These are phyloP conservation scores for Mallotus nudiflorus DNA, from an alignment of 345 rosid species.

Conservation along the genomic window DNA sequence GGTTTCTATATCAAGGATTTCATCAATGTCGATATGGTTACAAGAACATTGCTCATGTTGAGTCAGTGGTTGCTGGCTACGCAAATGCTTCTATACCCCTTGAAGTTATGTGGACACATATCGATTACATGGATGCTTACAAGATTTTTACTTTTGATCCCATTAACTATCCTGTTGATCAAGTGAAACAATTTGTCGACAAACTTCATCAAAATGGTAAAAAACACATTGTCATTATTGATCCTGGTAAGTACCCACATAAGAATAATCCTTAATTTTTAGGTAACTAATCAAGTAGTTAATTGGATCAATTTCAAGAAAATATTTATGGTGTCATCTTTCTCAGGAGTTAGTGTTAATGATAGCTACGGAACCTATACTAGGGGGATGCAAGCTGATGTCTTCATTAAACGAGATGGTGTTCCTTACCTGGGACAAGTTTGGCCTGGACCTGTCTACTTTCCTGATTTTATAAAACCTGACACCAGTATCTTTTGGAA, in stretches of 20 bases:
- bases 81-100: slow-evolving; percentile 68
- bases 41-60: slow-evolving; percentile 53
- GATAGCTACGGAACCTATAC: slow-evolving; percentile 43
- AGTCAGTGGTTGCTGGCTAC: slow-evolving; percentile 63
- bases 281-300: too few species aligned
- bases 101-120: slow-evolving; percentile 82
- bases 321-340: neutral
- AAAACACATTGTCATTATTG: slow-evolving; percentile 56
- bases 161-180: slow-evolving; percentile 15
- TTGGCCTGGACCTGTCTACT: slow-evolving; percentile 72
- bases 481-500: slow-evolving; percentile 49
- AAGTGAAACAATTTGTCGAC: slow-evolving; percentile 40
- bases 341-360: slow-evolving; percentile 53
- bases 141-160: slow-evolving; percentile 79
- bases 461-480: slow-evolving; percentile 68
- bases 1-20: slow-evolving; percentile 43
- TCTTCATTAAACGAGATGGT: slow-evolving; percentile 54
- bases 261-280: too few species aligned
- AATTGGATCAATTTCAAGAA: too few species aligned
- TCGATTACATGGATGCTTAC: slow-evolving; percentile 71
- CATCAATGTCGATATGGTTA: slow-evolving; percentile 77
- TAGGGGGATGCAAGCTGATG: slow-evolving; percentile 62
- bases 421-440: slow-evolving; percentile 59
- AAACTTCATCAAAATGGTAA: slow-evolving; percentile 58
- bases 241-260: slow-evolving; percentile 49